A percentile compares a stretch with the other conserved stretches of the same genome.
Conservation (phyloP, 345 rosid genomes). For the Acer negundo region DNA sequence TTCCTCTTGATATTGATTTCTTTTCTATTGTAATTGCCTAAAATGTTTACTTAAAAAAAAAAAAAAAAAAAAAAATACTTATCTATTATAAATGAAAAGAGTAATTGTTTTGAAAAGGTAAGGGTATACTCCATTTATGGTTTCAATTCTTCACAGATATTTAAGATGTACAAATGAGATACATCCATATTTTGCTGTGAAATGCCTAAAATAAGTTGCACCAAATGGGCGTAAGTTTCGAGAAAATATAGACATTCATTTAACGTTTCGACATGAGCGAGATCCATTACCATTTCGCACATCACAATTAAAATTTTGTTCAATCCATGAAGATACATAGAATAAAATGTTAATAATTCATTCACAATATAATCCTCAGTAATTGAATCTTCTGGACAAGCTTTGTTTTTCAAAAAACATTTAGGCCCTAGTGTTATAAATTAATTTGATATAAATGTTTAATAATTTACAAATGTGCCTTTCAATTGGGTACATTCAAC, state of each 20-base stretch:
- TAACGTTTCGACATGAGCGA: too few species aligned
- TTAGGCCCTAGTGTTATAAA: too few species aligned
- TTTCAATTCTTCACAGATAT: background rate
- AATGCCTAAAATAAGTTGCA: background rate
- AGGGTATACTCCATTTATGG: background rate
- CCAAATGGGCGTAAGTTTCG: background rate
- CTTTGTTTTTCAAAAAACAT: too few species aligned
- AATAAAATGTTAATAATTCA: background rate
- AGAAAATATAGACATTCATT: too few species aligned
- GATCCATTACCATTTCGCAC: too few species aligned
- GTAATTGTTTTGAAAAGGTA: background rate
- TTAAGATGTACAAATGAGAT: background rate
- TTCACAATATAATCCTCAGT: background rate
- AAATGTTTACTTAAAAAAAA: too few species aligned
- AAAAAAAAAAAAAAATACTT: too few species aligned
- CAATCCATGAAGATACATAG: background rate
- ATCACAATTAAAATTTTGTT: too few species aligned
- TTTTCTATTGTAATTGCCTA: too few species aligned
- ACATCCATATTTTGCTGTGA: too few species aligned
- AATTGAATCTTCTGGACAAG: background rate
- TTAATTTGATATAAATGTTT: too few species aligned
- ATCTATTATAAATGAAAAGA: background rate
- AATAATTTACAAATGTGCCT: background rate
- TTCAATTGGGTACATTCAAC: slow-evolving; percentile 13
- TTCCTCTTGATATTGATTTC: too few species aligned